Evolutionary conservation across 164 flowering plant species (phyloP), one percentile per base, ranked within the genome.

Genomic region (Amborella trichopoda): DNA sequence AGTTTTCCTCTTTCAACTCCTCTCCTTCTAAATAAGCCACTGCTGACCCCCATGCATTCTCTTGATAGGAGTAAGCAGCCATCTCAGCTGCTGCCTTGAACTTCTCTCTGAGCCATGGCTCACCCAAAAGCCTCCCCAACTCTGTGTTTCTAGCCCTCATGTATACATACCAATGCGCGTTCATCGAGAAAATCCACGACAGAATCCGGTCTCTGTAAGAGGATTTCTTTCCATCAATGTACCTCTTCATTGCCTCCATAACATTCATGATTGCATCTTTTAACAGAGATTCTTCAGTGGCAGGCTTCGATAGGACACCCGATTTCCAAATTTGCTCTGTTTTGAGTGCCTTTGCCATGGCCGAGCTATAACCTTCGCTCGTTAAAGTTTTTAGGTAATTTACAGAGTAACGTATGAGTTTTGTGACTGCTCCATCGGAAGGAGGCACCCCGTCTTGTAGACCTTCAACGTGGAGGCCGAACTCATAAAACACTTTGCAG

Each of bases 111-210:
- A 82, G 40, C 68, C 61, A 69, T 19, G 63, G 68, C 23, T 82
- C 86, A 2, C 83, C 83, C 28, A 82, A 13, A 10, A 82, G 52
- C 48, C 53, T 70, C 6, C 72, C 76, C 2, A 79, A 67, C 28
- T 79, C 86, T 1, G 83, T 52, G 47, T 61, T 75, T 38, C 74
- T 66, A 12, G 60, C 61, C 60, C 83, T 71, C 83, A 82, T 82
- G 73, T 82, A 82, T 9, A 82, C 71, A 60, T 82, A 82, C 91
- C 91, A 82, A 58, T 79, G 73, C 0, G 81, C 70, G 66, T 82
- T 82, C 91, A 82, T 77, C 23, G 69, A 17, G 58, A 79, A 82
- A 1, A 79, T 40, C 16, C 67, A 66, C 0, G 70, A 50, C 1
- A 82, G 64, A 8, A 73, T 56, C 54, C 54, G 66, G 65, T 82